These are phyloP conservation scores for Shiraia sp. DNA, from an alignment of 2,329 filamentous ascomycete genomes.

Conservation along the genomic window DNA sequence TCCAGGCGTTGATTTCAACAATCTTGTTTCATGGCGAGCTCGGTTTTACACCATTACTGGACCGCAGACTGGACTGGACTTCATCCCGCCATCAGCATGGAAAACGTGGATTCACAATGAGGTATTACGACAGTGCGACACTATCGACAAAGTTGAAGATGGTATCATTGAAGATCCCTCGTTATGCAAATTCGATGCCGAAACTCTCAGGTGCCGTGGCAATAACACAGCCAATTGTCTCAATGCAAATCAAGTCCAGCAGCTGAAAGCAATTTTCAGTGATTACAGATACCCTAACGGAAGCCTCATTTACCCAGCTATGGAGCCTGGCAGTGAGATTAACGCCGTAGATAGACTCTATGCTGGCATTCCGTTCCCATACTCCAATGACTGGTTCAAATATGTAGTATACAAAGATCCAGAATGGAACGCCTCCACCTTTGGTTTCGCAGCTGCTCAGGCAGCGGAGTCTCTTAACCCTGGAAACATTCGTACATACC, in stretches of 20 bases:
- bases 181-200: slow-evolving; percentile 43
- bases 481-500: slow-evolving; percentile 42
- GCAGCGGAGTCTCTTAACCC: slow-evolving; percentile 42
- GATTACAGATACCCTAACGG: slow-evolving; percentile 48
- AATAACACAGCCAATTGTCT: slow-evolving; percentile 46
- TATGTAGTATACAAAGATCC: slow-evolving; percentile 50
- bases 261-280: slow-evolving; percentile 49
- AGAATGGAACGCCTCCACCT: slow-evolving; percentile 25
- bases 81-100: slow-evolving; percentile 26
- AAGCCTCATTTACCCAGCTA: slow-evolving; percentile 51
- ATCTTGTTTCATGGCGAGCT: slow-evolving; percentile 32
- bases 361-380: slow-evolving; percentile 42
- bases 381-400: slow-evolving; percentile 50
- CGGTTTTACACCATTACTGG: slow-evolving; percentile 37
- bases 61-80: slow-evolving; percentile 20
- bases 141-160: slow-evolving; percentile 53
- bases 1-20: slow-evolving; percentile 36
- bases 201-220: slow-evolving; percentile 40
- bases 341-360: slow-evolving; percentile 44
- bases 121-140: slow-evolving; percentile 55
- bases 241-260: slow-evolving; percentile 46
- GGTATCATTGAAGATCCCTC: slow-evolving; percentile 52
- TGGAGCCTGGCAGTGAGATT: slow-evolving; percentile 53
- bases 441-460: slow-evolving; percentile 20
- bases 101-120: slow-evolving; percentile 46